A percentile compares a stretch with the other conserved stretches of the same genome.
Conservation (phyloP, 768 basidiomycete species). For the Hypsizygus marmoreus region DNA sequence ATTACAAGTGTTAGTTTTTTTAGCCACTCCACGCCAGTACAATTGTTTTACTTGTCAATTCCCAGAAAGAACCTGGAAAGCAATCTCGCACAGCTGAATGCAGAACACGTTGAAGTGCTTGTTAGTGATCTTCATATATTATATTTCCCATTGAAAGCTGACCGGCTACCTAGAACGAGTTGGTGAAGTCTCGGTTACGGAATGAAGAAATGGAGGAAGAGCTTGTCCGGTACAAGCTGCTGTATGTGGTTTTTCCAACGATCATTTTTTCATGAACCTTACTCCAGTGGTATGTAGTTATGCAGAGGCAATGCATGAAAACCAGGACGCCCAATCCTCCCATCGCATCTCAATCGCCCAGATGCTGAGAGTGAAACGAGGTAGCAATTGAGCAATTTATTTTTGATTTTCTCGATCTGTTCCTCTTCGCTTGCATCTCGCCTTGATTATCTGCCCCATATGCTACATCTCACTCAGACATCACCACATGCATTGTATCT, state of each 20-base stretch:
- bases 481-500: slow-evolving; percentile 5
- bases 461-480: slow-evolving; percentile 1
- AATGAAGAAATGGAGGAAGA: slow-evolving; percentile 95
- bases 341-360: slow-evolving; percentile 58
- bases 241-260: slow-evolving; percentile 51
- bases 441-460: slow-evolving; percentile 8
- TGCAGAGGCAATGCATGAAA: slow-evolving; percentile 79
- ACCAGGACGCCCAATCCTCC: slow-evolving; percentile 68
- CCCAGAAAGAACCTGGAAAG: slow-evolving; percentile 78
- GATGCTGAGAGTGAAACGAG: slow-evolving; percentile 43
- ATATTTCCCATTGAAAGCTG: neutral
- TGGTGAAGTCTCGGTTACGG: slow-evolving; percentile 84
- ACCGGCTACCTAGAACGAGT: slow-evolving; percentile 64
- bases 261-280: slow-evolving; percentile 2
- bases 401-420: no score
- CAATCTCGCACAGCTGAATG: slow-evolving; percentile 75
- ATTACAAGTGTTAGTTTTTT: slow-evolving; percentile 70
- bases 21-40: neutral
- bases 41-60: slow-evolving; percentile 5
- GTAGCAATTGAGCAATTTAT: no score
- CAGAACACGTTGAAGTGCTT: slow-evolving; percentile 79
- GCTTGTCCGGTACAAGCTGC: slow-evolving; percentile 89
- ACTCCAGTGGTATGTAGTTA: slow-evolving; percentile 34
- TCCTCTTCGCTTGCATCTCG: no score
- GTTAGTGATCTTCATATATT: slow-evolving; percentile 35